Conservation (phyloP, 202 grass and related monocot genomes). For the Cymbopogon flexuosus region DNA sequence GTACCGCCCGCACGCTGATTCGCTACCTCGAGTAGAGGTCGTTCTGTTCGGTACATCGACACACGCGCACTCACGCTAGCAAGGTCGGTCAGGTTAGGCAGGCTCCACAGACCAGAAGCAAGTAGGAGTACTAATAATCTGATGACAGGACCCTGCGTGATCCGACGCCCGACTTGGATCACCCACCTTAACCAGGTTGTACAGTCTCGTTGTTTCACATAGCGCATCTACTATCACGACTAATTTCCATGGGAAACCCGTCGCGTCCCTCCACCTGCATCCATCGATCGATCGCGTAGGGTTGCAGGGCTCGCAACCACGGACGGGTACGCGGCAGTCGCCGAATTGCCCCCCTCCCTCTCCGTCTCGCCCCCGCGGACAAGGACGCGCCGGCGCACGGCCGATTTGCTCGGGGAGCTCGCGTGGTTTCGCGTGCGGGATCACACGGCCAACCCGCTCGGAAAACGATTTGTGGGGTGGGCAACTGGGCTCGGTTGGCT, state of each 20-base stretch:
- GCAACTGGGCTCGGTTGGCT: not conserved
- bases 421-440: not conserved
- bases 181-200: not conserved
- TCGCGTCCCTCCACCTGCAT: not conserved
- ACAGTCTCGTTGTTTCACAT: not conserved
- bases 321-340: not conserved
- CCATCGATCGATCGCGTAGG: not conserved
- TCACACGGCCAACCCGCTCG: not conserved
- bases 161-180: not conserved
- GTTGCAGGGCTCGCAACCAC: slow-evolving; percentile 11
- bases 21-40: not conserved
- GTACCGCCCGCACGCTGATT: not conserved
- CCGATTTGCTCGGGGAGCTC: not conserved
- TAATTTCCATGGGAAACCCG: not conserved
- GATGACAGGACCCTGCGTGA: not conserved
- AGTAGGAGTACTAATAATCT: not conserved
- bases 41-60: not conserved
- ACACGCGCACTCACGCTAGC: no score
- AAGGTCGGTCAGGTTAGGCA: not conserved
- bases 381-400: not conserved
- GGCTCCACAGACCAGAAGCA: no score
- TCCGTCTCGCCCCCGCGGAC: not conserved
- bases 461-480: not conserved
- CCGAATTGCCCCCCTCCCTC: no score
- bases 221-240: not conserved